phyloP scores from a whole-genome alignment of 163 green algal genomes.

The Chlamydomonas reinhardtii region DNA sequence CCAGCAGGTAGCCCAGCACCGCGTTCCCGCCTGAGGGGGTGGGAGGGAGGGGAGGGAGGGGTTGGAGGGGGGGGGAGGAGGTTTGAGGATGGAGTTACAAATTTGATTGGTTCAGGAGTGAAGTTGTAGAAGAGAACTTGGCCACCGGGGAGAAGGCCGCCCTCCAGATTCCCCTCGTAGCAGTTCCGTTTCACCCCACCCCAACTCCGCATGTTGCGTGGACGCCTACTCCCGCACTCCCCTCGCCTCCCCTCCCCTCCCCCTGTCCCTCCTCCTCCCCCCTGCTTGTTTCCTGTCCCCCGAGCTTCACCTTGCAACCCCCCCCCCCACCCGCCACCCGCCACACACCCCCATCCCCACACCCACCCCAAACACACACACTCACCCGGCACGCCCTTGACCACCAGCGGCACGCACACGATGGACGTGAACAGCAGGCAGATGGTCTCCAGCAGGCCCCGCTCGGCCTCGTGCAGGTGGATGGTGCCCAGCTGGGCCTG shows the following conservation, averaged over 20 bases:
- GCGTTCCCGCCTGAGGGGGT: conserved; percentile 83
- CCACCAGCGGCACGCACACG: conserved; percentile 92
- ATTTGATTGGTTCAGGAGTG: not conserved
- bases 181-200: too few species aligned
- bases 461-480: conserved; percentile 81
- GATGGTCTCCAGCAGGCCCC: conserved; percentile 91
- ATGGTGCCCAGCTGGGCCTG: conserved; percentile 56
- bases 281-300: too few species aligned
- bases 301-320: not conserved
- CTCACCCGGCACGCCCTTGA: conserved; percentile 79
- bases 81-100: not conserved
- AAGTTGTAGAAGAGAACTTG: too few species aligned
- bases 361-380: not conserved
- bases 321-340: not conserved
- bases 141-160: too few species aligned
- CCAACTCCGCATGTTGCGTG: too few species aligned
- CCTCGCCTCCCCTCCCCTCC: not conserved
- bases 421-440: conserved; percentile 92
- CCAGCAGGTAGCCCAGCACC: conserved; percentile 97
- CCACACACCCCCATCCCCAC: not conserved
- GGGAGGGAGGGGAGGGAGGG: conserved; percentile 21
- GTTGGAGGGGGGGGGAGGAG: not conserved
- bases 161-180: too few species aligned
- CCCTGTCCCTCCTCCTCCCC: not conserved
- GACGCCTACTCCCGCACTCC: too few species aligned